Evolutionary conservation across 768 basidiomycete species (phyloP).

Genomic region (Xerocomus potaroensis): DNA sequence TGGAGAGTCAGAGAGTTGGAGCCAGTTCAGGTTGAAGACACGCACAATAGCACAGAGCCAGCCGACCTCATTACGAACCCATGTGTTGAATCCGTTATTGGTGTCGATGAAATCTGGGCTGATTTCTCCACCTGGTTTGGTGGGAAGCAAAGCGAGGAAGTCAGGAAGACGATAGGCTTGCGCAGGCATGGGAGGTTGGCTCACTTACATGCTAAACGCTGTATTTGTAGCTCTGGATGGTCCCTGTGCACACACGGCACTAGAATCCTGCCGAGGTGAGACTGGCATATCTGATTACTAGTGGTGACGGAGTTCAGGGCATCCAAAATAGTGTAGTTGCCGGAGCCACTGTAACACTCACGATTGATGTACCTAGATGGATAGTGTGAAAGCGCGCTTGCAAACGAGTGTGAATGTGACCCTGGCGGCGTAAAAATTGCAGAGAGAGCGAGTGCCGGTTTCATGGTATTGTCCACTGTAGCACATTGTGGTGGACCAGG

Average conservation of each 20-base stretch:
- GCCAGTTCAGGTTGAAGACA: neutral
- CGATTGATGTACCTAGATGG: no score
- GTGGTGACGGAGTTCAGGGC: conserved; percentile 5
- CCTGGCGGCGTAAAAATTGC: no score
- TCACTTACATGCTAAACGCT: neutral
- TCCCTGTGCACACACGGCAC: neutral
- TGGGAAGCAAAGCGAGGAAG: conserved; percentile 21
- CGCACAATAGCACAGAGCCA: conserved; percentile 21
- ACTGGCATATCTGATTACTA: conserved; percentile 5
- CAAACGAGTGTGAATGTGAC: no score
- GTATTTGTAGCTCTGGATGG: conserved; percentile 13
- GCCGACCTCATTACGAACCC: conserved; percentile 22
- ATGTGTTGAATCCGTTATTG: conserved; percentile 18
- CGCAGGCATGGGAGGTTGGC: conserved; percentile 11
- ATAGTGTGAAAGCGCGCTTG: no score
- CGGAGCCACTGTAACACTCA: neutral
- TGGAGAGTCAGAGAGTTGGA: neutral
- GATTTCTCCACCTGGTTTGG: conserved; percentile 27
- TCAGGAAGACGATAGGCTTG: conserved; percentile 24
- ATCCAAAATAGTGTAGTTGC: conserved; percentile 1
- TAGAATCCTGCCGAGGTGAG: conserved; percentile 11
- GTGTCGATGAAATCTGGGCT: conserved; percentile 24
- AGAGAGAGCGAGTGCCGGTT: no score
- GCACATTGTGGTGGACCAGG: no score
- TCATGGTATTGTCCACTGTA: no score